phyloP scores from a whole-genome alignment of 108 stramenopile species.

The Fragilariopsis cylindrus region DNA sequence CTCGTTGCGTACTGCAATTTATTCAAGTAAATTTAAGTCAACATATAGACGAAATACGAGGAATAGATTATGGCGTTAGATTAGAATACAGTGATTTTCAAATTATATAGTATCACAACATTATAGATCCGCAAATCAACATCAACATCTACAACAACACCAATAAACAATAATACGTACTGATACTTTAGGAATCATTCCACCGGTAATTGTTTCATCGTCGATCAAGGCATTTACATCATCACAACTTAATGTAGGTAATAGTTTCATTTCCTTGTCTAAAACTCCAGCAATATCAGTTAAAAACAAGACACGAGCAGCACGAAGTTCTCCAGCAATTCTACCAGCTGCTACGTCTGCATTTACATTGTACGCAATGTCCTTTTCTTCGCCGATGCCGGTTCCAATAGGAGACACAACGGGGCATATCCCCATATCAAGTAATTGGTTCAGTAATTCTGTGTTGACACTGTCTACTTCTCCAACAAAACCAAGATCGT shows the following conservation, averaged over 20 bases:
- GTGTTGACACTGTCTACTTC: slow-evolving; percentile 87
- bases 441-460: slow-evolving; percentile 63
- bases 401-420: slow-evolving; percentile 96
- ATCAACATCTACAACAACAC: background rate
- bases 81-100: background rate
- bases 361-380: slow-evolving; percentile 93
- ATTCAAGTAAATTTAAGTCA: slow-evolving; percentile 2
- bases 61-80: background rate
- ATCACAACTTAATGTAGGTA: slow-evolving; percentile 62
- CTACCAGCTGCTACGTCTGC: slow-evolving; percentile 97
- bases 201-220: slow-evolving; percentile 94
- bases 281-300: slow-evolving; percentile 97
- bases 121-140: background rate
- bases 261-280: slow-evolving; percentile 87
- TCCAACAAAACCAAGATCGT: slow-evolving; percentile 90
- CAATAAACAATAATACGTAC: slow-evolving; percentile 17
- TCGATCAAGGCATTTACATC: slow-evolving; percentile 79
- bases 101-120: background rate
- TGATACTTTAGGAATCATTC: slow-evolving; percentile 95
- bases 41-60: slow-evolving; percentile 1
- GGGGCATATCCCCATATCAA: slow-evolving; percentile 85
- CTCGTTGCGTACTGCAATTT: slow-evolving; percentile 61
- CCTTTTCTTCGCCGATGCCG: slow-evolving; percentile 66
- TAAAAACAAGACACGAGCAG: slow-evolving; percentile 88
- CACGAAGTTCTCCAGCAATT: slow-evolving; percentile 89